These are phyloP conservation scores for Thraustotheca clavata DNA, from an alignment of 352 stramenopile species.

Conservation along the genomic window DNA sequence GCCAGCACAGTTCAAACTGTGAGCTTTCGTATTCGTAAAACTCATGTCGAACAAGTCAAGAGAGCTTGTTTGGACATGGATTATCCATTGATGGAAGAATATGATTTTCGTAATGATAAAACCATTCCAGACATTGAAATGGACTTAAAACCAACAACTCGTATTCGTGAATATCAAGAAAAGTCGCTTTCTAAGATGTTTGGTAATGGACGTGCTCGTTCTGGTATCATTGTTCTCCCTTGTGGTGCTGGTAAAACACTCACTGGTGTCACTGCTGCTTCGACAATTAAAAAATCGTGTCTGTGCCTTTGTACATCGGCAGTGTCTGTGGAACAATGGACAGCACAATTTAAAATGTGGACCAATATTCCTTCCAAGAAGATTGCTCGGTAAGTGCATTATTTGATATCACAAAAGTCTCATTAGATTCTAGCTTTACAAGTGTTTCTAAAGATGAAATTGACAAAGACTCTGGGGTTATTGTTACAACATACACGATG, in stretches of 20 bases:
- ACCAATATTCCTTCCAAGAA: slow-evolving; percentile 88
- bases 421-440: slow-evolving; percentile 33
- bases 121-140: slow-evolving; percentile 81
- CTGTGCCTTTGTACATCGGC: slow-evolving; percentile 97
- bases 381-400: slow-evolving; percentile 38
- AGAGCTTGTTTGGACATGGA: slow-evolving; percentile 90
- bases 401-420: neutral
- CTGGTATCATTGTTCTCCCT: slow-evolving; percentile 98
- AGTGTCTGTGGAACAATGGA: slow-evolving; percentile 97
- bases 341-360: slow-evolving; percentile 98
- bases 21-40: slow-evolving; percentile 79
- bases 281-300: slow-evolving; percentile 96
- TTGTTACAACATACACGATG: slow-evolving; percentile 99
- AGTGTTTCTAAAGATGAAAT: slow-evolving; percentile 78
- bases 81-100: slow-evolving; percentile 99
- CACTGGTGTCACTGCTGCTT: slow-evolving; percentile 91
- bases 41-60: slow-evolving; percentile 92
- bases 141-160: slow-evolving; percentile 84
- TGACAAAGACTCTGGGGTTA: slow-evolving; percentile 75
- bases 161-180: slow-evolving; percentile 98
- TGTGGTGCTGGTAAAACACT: slow-evolving; percentile 91
- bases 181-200: slow-evolving; percentile 99
- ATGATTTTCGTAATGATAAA: slow-evolving; percentile 95
- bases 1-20: slow-evolving; percentile 65
- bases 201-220: slow-evolving; percentile 96